A percentile compares a stretch with the other conserved stretches of the same genome.
Evolutionary conservation across 2,329 filamentous ascomycete species (phyloP).

Genomic region (Aspergillus chevalieri): DNA sequence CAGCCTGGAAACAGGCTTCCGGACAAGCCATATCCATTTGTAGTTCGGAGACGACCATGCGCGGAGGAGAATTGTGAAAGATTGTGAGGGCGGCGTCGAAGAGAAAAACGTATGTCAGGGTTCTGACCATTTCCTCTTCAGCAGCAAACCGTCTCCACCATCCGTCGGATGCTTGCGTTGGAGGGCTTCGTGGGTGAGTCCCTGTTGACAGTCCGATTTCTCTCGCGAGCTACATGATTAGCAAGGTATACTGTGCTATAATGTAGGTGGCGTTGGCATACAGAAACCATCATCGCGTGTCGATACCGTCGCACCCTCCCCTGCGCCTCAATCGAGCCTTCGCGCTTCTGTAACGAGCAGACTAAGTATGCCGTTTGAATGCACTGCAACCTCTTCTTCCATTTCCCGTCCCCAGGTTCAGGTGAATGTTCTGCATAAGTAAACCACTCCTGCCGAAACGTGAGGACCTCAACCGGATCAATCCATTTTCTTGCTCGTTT

Average conservation of each 20-base stretch:
- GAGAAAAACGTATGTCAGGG: slow-evolving; percentile 32
- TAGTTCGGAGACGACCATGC: slow-evolving; percentile 37
- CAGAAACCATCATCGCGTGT: slow-evolving; percentile 30
- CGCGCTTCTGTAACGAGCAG: slow-evolving; percentile 37
- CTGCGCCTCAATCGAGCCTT: slow-evolving; percentile 29
- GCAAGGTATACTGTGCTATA: too few relatives aligned
- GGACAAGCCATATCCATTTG: slow-evolving; percentile 30
- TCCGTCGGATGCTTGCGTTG: slow-evolving; percentile 13
- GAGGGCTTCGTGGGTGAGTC: background rate
- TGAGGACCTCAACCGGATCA: slow-evolving; percentile 35
- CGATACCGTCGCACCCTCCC: slow-evolving; percentile 28
- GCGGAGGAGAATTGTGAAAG: slow-evolving; percentile 37
- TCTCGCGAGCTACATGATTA: background rate
- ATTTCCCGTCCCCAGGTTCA: slow-evolving; percentile 6
- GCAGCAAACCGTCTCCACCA: slow-evolving; percentile 26
- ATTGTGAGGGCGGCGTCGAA: slow-evolving; percentile 37
- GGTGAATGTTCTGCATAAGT: slow-evolving; percentile 18
- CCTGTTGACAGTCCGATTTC: background rate
- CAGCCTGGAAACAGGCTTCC: slow-evolving; percentile 35
- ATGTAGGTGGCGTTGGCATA: background rate
- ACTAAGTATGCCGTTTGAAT: slow-evolving; percentile 34
- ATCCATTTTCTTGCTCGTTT: slow-evolving; percentile 29
- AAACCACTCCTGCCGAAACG: slow-evolving; percentile 33
- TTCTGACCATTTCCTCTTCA: slow-evolving; percentile 29
- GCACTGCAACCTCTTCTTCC: slow-evolving; percentile 20